Percentiles rank a stretch among this genome's conserved stretches.
These are phyloP conservation scores for Amphirosellinia nigrospora DNA, from an alignment of 495 filamentous ascomycete genomes.

Conservation along the genomic window DNA sequence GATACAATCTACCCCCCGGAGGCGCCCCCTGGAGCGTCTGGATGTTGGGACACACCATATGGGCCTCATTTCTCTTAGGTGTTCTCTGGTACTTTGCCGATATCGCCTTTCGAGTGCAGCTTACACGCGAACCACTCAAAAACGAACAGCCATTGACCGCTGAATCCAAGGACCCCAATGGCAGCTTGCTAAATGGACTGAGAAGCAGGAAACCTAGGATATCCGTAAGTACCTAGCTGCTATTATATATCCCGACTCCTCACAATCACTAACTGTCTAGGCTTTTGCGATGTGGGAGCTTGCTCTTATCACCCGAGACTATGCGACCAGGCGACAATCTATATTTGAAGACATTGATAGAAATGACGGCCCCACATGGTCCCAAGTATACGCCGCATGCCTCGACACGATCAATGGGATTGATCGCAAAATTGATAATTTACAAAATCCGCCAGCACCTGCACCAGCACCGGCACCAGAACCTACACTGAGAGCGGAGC, in stretches of 20 bases:
- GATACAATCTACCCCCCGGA: constrained; percentile 65
- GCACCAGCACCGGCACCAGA: constrained; percentile 36
- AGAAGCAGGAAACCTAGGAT: constrained; percentile 73
- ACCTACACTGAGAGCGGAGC: constrained; percentile 36
- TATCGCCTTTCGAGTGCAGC: constrained; percentile 74
- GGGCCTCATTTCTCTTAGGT: constrained; percentile 69
- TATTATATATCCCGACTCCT: background rate
- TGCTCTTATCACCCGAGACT: constrained; percentile 74
- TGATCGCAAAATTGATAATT: constrained; percentile 65
- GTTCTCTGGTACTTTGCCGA: constrained; percentile 78
- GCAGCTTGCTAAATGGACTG: constrained; percentile 82
- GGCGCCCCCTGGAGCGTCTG: constrained; percentile 63
- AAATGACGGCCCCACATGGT: constrained; percentile 77
- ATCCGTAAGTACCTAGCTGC: constrained; percentile 28
- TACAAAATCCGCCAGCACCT: constrained; percentile 54
- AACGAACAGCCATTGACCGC: constrained; percentile 80
- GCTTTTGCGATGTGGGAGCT: constrained; percentile 93
- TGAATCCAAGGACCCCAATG: constrained; percentile 89
- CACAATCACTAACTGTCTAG: constrained; percentile 46
- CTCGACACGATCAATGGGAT: constrained; percentile 70
- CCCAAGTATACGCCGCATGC: constrained; percentile 72
- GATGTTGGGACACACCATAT: constrained; percentile 64
- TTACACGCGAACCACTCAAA: constrained; percentile 82
- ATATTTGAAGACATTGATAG: constrained; percentile 93
- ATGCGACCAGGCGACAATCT: constrained; percentile 72